Base-by-base conservation (phyloP, 2,329 filamentous ascomycete species). In the Aspergillus neoniger region DNA sequence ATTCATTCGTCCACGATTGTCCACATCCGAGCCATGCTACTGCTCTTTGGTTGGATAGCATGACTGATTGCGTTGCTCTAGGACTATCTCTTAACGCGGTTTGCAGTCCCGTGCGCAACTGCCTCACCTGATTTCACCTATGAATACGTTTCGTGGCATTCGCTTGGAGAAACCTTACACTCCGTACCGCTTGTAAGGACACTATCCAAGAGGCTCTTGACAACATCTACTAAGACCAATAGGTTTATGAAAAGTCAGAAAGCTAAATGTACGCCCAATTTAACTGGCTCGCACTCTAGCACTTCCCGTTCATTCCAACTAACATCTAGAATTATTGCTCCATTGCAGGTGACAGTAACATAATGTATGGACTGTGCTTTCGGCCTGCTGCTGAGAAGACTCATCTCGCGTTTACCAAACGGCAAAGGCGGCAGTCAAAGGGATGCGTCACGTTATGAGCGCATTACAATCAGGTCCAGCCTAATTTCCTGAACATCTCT, bases 381-480 rank as follows among this genome's bases (percentile, higher is more conserved):
- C 10, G 6, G 21, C 39, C 32, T 5, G 5, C 36, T 14, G 28
- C 25, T 30, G 3, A 21, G 15, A 44, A 8, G 7, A 4, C 12
- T 5, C 23, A 17, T 32, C 38, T 23, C 12, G 30, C 25, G 39
- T 12, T 44, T 7, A 47, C 53, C 19, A 23, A 12, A 32, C 53
- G 39, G 53, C 23, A 55, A 47, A 39, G 53, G 41, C 41, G 53
- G 25, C 44, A 44, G 53, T 32, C 12, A 55, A 30, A 55, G 19
- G 39, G 25, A 17, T n/a, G 9, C 7, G 10, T 12, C 10, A 30
- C 12, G 8, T 17, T 17, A 50, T 17, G 47, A 10, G 47, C 30
- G 10, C 43, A 44, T 55, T 55, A 25, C 9, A 36, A 55, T 55
- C n/a, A 55, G 53, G 53, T 41, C 53, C n/a, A 14, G 53, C 15